Percentiles rank a stretch among this genome's conserved stretches.
Conservation (phyloP, 345 rosid genomes). For the Reutealis trisperma region DNA sequence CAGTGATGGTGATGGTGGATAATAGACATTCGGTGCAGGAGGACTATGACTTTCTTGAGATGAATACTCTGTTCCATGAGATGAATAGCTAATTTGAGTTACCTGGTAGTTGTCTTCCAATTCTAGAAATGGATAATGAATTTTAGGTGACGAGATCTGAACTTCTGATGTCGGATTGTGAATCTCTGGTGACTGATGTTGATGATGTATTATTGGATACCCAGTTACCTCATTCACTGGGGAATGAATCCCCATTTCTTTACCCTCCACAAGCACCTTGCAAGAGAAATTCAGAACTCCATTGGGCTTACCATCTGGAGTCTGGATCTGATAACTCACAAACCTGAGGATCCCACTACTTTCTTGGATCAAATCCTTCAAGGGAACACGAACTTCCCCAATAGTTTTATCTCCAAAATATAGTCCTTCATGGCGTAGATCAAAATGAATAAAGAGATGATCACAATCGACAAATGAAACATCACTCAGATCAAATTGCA, state of each 20-base stretch:
- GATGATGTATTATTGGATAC: slow-evolving; percentile 17
- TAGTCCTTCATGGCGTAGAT: slow-evolving; percentile 46
- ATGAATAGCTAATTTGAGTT: not conserved
- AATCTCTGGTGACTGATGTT: slow-evolving; percentile 12
- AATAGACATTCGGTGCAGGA: slow-evolving; percentile 10
- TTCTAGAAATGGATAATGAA: slow-evolving; percentile 17
- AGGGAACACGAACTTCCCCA: slow-evolving; percentile 53
- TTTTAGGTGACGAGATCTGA: not conserved
- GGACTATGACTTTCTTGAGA: slow-evolving; percentile 12
- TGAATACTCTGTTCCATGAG: slow-evolving; percentile 2
- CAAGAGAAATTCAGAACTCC: slow-evolving; percentile 45
- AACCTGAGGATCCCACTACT: slow-evolving; percentile 40
- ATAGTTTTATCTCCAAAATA: slow-evolving; percentile 57
- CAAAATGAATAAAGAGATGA: slow-evolving; percentile 38
- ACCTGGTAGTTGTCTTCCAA: not conserved
- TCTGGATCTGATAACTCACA: slow-evolving; percentile 49
- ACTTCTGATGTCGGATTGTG: not conserved
- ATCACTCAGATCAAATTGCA: slow-evolving; percentile 39
- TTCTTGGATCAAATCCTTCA: slow-evolving; percentile 39
- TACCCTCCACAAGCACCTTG: slow-evolving; percentile 25
- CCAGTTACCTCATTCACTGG: slow-evolving; percentile 18
- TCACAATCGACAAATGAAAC: slow-evolving; percentile 21
- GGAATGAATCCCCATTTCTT: slow-evolving; percentile 9
- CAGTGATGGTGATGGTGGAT: slow-evolving; percentile 8
- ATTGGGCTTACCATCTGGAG: slow-evolving; percentile 42